Evolutionary conservation across 225 moss, liverwort and hornwort species (phyloP), one percentile per base, ranked within the genome.

Genomic region (Lunularia cruciata): DNA sequence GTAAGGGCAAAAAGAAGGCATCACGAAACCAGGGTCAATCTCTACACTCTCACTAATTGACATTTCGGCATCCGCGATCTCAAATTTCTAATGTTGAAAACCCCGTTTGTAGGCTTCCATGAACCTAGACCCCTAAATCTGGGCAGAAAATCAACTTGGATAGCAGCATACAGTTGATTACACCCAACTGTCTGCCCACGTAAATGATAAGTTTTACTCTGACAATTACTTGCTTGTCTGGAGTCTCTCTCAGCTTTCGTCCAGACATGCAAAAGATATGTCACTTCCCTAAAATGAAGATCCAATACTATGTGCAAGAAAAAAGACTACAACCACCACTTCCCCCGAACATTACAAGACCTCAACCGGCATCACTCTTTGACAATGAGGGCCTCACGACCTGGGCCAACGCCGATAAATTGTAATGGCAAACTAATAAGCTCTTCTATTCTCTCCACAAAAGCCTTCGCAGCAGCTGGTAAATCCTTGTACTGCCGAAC

Each of bases 391-490:
- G 96, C 96, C 60, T 98, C 96, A 12, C 96, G 85, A 58, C 96
- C 93, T 25, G 96, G 93, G 62, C 96, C 96, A 55, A 98, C 96
- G 49, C 96, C 96, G 33, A 98, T 98, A 47, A 77, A 98, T 48
- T 74, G 84, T 72, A 89, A 76, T 23, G 87, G 89, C 32, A 92
- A 73, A 12, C 82, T 87, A 11, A 71, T 43, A n/a, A 75, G 76
- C 28, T 82, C 78, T 74, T 93, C 90, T 83, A 98, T 93, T 69
- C 96, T 91, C 81, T 88, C 89, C 67, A 98, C 89, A 32, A 93
- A 98, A 32, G 72, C 86, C 78, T 74, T 83, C n/a, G 93, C 96
- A 28, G 86, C 91, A 46, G 69, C 73, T 65, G 96, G 96, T n/a
- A 98, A 83, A 20, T 89, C 84, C 52, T 86, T 69, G 27, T 93